Base-by-base conservation (phyloP, 1,284 basidiomycete species). In the Gastroboletus turbinatus region DNA sequence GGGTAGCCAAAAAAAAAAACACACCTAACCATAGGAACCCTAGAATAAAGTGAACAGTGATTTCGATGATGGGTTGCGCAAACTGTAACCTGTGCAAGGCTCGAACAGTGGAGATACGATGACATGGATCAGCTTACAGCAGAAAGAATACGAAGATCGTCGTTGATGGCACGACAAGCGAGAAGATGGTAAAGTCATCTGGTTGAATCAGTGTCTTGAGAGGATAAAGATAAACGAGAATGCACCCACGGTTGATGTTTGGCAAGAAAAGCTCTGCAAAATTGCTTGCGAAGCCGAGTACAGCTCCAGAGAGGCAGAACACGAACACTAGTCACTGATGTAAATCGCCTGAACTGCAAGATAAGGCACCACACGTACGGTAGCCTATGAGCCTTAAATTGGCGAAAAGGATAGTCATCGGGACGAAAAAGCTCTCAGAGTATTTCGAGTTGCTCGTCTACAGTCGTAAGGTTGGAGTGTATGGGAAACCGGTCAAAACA, bases 151-250 rank as follows among this genome's bases (percentile, higher is more conserved):
- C 53, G 25, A 88, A 75, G 63, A 90, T 82, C 11, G 86, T 87
- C 25, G 83, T 56, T 9, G 84, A 81, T 25, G 88, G 79, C 7
- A 84, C 78, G 50, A 90, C 66, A 46, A 91, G 68, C 0, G 84
- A 73, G 68, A 87, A 90, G 43, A 88, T 84, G 13, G 79, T 82
- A 61, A 87, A 89, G 63, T 86, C 85, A 65, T 75, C 88, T 90
- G 60, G 29, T 52, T 33, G 46, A 13, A 33, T 29, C 44, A 29
- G 33, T 14, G 44, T 50, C 58, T 42, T 45, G 42, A 19, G 44
- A n/a, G 4, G 39, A 23, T 25, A 40, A 40, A 52, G 43, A 21
- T 16, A 36, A 38, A 48, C 39, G 48, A 50, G 29, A 49, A 33
- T 46, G 43, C 6, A 75, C 82, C 53, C 64, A 90, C 88, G 76